Evolutionary conservation across 768 basidiomycete genomes (phyloP).

Genomic region (Tremella fuciformis): DNA sequence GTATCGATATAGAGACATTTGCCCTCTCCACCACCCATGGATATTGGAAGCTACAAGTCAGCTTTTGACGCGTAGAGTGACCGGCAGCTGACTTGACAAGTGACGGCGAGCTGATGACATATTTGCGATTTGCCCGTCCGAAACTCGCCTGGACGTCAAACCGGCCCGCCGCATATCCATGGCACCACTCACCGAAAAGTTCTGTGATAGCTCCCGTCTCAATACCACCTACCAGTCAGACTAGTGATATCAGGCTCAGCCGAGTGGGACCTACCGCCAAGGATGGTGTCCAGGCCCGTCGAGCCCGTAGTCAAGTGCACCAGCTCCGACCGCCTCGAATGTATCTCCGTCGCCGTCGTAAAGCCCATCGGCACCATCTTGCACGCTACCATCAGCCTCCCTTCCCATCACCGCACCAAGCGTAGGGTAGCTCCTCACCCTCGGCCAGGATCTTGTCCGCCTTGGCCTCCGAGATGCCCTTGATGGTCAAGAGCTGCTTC

Average conservation of each 20-base stretch:
- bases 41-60: constrained; percentile 68
- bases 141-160: constrained; percentile 65
- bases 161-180: not conserved
- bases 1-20: constrained; percentile 99
- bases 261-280: constrained; percentile 66
- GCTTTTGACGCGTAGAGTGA: not conserved
- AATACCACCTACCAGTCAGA: constrained; percentile 62
- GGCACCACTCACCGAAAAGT: constrained; percentile 62
- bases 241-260: not conserved
- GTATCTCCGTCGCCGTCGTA: constrained; percentile 96
- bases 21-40: constrained; percentile 98
- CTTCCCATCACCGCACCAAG: not conserved
- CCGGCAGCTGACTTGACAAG: constrained; percentile 66
- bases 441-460: constrained; percentile 93
- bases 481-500: constrained; percentile 82
- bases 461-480: constrained; percentile 94
- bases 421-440: constrained; percentile 59
- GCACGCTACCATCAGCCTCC: constrained; percentile 60
- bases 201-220: constrained; percentile 99
- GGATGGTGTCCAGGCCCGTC: constrained; percentile 88
- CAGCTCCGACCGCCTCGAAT: constrained; percentile 87
- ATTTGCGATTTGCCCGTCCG: constrained; percentile 97
- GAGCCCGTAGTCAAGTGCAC: constrained; percentile 96
- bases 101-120: constrained; percentile 96
- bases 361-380: constrained; percentile 97